Evolutionary conservation across 2,329 filamentous ascomycete genomes (phyloP).

Genomic region (Neopestalotiopsis clavispora): DNA sequence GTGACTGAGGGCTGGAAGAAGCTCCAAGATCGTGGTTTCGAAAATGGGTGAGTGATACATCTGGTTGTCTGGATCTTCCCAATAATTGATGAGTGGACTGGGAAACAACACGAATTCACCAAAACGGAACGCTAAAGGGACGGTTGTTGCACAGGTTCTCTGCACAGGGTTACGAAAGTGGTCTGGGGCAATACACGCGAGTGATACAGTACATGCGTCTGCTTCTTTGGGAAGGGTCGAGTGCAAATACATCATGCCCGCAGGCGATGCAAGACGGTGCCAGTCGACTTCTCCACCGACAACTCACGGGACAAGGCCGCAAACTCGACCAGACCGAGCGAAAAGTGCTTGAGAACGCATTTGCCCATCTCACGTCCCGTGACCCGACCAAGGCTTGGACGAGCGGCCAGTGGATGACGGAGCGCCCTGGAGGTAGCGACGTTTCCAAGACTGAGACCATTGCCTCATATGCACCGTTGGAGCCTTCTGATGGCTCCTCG

Average conservation of each 20-base stretch:
- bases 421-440: slow-evolving; percentile 61
- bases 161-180: slow-evolving; percentile 62
- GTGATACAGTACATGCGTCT: slow-evolving; percentile 61
- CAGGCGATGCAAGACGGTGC: slow-evolving; percentile 59
- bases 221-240: slow-evolving; percentile 27
- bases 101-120: neutral
- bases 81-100: neutral
- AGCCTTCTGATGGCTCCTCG: slow-evolving; percentile 14
- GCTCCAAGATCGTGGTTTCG: slow-evolving; percentile 62
- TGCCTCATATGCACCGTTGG: slow-evolving; percentile 36
- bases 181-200: slow-evolving; percentile 55
- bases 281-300: slow-evolving; percentile 37
- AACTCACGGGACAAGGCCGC: slow-evolving; percentile 27
- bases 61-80: neutral
- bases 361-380: slow-evolving; percentile 47
- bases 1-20: slow-evolving; percentile 70
- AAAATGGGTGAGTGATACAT: slow-evolving; percentile 47
- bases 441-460: slow-evolving; percentile 61
- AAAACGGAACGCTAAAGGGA: slow-evolving; percentile 25
- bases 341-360: slow-evolving; percentile 44
- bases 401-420: slow-evolving; percentile 69
- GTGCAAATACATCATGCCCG: slow-evolving; percentile 46
- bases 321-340: slow-evolving; percentile 23
- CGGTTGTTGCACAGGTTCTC: slow-evolving; percentile 47
- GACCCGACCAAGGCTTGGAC: slow-evolving; percentile 56